Evolutionary conservation across 352 stramenopile species (phyloP).

Genomic region (Phytophthora sp.): DNA sequence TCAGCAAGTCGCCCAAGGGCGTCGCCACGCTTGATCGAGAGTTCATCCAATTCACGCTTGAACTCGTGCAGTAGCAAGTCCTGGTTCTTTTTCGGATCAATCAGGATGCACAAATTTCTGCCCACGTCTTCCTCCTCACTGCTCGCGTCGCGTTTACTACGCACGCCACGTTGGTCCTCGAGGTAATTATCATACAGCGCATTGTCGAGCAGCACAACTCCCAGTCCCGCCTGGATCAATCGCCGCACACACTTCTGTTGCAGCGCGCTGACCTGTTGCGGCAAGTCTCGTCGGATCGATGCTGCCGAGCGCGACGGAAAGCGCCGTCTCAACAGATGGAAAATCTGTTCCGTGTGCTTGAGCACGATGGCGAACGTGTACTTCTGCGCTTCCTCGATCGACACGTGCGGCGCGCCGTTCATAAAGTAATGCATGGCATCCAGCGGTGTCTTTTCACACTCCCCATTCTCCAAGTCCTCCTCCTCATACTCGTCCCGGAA

Average conservation of each 20-base stretch:
- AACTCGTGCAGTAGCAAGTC: slow-evolving; percentile 87
- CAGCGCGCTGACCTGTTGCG: slow-evolving; percentile 69
- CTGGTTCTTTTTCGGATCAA: slow-evolving; percentile 86
- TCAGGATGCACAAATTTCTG: slow-evolving; percentile 78
- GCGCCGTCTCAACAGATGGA: slow-evolving; percentile 59
- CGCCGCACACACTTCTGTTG: slow-evolving; percentile 86
- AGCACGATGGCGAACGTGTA: slow-evolving; percentile 91
- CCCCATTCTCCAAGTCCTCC: slow-evolving; percentile 19
- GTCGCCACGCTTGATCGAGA: slow-evolving; percentile 80
- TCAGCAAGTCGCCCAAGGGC: slow-evolving; percentile 71
- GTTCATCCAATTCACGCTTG: slow-evolving; percentile 87
- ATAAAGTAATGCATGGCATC: slow-evolving; percentile 40
- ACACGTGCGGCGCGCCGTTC: slow-evolving; percentile 63
- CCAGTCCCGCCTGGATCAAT: slow-evolving; percentile 80
- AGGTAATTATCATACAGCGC: slow-evolving; percentile 57
- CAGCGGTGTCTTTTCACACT: slow-evolving; percentile 11
- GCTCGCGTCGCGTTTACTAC: slow-evolving; percentile 19
- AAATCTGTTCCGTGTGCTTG: slow-evolving; percentile 83
- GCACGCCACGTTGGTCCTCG: slow-evolving; percentile 28
- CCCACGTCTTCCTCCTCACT: slow-evolving; percentile 60
- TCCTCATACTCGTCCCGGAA: slow-evolving; percentile 10
- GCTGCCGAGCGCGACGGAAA: slow-evolving; percentile 75
- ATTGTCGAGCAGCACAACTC: slow-evolving; percentile 79
- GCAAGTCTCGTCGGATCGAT: slow-evolving; percentile 73
- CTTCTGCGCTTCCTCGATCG: slow-evolving; percentile 87